Evolutionary conservation across 768 basidiomycete genomes (phyloP).

Genomic region (Pleurotus citrinopileatus): DNA sequence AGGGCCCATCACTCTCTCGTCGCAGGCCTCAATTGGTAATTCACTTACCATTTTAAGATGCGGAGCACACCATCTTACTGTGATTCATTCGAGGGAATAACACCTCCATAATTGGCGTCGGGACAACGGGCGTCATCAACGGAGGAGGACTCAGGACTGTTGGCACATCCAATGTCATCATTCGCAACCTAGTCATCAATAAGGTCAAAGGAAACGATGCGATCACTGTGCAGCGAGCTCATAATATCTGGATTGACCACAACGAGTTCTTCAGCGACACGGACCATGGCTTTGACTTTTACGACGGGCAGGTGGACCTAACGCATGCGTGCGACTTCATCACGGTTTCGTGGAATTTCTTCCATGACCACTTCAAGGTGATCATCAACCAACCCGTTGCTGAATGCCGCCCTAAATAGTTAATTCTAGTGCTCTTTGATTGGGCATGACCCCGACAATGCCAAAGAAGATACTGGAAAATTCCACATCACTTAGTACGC

Average conservation of each 20-base stretch:
- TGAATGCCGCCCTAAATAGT: background rate
- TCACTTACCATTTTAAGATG: background rate
- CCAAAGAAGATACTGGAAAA: conserved; percentile 19
- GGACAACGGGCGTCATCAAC: conserved; percentile 18
- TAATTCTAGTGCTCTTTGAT: conserved; percentile 16
- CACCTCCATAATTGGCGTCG: conserved; percentile 21
- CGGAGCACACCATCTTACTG: too few species aligned
- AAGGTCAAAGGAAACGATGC: conserved; percentile 23
- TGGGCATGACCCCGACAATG: conserved; percentile 17
- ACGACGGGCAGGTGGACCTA: conserved; percentile 20
- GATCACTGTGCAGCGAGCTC: conserved; percentile 17
- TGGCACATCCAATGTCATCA: conserved; percentile 20
- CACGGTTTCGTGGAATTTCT: conserved; percentile 20
- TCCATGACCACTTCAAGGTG: conserved; percentile 22
- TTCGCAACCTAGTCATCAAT: conserved; percentile 21
- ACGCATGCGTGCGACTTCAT: conserved; percentile 22
- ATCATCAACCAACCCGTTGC: background rate
- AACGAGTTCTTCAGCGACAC: conserved; percentile 22
- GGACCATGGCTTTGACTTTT: conserved; percentile 19
- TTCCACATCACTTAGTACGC: conserved; percentile 21
- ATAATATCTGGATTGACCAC: conserved; percentile 22
- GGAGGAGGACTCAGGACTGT: conserved; percentile 19
- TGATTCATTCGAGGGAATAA: conserved; percentile 15
- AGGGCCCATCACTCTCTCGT: conserved; percentile 17
- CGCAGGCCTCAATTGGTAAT: conserved; percentile 19